These are phyloP conservation scores for Chloroidium sp. DNA, from an alignment of 163 green algal genomes.

Conservation along the genomic window DNA sequence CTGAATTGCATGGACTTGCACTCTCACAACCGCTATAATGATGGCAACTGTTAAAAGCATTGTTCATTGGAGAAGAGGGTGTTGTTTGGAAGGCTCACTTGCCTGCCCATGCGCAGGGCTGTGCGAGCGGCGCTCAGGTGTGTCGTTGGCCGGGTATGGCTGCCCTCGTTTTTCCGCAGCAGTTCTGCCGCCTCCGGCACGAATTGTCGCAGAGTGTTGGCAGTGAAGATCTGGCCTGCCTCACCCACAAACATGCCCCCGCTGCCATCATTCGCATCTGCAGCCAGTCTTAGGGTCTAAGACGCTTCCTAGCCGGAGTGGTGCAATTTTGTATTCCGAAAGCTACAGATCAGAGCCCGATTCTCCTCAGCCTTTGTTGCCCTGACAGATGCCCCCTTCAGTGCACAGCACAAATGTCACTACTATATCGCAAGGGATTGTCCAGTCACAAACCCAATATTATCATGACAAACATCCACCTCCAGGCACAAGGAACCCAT, in stretches of 20 bases:
- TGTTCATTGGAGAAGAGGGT: not conserved
- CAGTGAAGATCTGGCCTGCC: not conserved
- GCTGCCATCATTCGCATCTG: not conserved
- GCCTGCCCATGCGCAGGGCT: conserved; percentile 30
- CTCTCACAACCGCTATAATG: too few species aligned
- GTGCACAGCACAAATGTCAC: too few species aligned
- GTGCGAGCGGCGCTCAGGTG: conserved; percentile 22
- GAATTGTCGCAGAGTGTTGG: conserved; percentile 21
- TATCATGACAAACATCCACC: too few species aligned
- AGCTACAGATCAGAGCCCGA: not conserved
- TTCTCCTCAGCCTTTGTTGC: not conserved
- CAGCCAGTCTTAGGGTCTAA: not conserved
- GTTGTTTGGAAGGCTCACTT: conserved; percentile 1
- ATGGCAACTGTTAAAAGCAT: too few species aligned
- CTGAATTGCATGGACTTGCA: too few species aligned
- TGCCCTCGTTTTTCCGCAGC: conserved; percentile 5
- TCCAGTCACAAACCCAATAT: too few species aligned
- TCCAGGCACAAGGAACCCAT: too few species aligned
- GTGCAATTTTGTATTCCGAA: not conserved
- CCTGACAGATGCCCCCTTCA: too few species aligned
- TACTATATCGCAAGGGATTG: too few species aligned
- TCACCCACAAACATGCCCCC: not conserved
- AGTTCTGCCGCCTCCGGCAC: conserved; percentile 24
- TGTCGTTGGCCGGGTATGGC: conserved; percentile 6
- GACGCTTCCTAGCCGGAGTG: too few species aligned